Percentiles rank a stretch among this genome's conserved stretches.
Conservation (phyloP, 176 grass and related monocot genomes). For the Sorghum bicolor region DNA sequence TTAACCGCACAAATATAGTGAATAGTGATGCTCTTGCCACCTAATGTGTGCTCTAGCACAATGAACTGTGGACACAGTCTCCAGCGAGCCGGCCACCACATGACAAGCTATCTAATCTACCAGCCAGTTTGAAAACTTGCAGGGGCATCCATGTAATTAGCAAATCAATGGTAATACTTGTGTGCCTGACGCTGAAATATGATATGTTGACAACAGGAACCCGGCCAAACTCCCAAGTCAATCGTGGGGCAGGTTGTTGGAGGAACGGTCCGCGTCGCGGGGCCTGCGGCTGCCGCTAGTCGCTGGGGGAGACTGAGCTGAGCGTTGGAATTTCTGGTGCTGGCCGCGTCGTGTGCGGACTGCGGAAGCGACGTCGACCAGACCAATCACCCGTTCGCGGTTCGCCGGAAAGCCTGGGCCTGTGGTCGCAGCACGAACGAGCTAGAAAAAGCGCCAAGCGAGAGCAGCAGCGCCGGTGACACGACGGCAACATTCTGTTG, state of each 20-base stretch:
- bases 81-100: neutral
- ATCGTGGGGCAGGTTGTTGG: constrained; percentile 21
- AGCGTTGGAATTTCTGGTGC: constrained; percentile 2
- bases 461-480: neutral
- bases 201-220: neutral
- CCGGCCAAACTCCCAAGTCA: constrained; percentile 24
- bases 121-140: constrained; percentile 18
- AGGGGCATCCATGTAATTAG: neutral
- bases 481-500: constrained; percentile 33
- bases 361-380: neutral
- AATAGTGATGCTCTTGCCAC: neutral
- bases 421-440: neutral
- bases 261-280: constrained; percentile 1
- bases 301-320: neutral
- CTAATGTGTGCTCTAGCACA: neutral
- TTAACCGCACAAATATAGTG: neutral
- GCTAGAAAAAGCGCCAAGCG: neutral
- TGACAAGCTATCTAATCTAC: neutral
- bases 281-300: neutral
- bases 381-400: neutral
- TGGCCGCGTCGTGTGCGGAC: neutral
- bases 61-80: neutral
- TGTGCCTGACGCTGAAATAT: constrained; percentile 15
- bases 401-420: neutral
- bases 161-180: neutral